A percentile compares a stretch with the other conserved stretches of the same genome.
Conservation (phyloP, 441 rosid genomes). For the Corymbia calophylla region DNA sequence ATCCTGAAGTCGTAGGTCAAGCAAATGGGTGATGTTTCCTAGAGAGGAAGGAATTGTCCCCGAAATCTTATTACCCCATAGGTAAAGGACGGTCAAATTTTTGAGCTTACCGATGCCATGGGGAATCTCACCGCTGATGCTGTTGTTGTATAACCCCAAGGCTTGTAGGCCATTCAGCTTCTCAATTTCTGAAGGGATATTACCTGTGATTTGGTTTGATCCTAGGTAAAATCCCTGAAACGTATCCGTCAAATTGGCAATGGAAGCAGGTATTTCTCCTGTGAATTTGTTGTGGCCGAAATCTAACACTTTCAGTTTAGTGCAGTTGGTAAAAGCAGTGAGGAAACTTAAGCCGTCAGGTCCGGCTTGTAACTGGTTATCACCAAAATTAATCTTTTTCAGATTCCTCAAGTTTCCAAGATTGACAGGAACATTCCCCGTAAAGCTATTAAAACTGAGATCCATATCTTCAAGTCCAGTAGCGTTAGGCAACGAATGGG, state of each 20-base stretch:
- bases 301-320: background rate
- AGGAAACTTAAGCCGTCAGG: background rate
- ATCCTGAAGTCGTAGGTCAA: background rate
- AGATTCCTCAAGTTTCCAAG: background rate
- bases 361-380: background rate
- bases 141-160: background rate
- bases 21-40: constrained; percentile 13
- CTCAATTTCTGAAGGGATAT: background rate
- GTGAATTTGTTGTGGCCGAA: background rate
- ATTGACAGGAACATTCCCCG: background rate
- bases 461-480: fast-evolving
- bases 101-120: constrained; percentile 15
- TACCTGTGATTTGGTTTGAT: background rate
- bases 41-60: constrained; percentile 34
- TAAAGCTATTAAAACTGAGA: background rate
- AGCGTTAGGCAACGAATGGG: background rate
- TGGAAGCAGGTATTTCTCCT: constrained; percentile 1
- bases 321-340: background rate
- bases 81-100: constrained; percentile 3
- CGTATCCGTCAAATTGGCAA: background rate
- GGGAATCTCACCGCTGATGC: constrained; percentile 21
- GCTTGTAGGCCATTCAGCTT: background rate
- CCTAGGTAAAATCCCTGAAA: background rate
- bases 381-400: fast-evolving
- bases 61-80: constrained; percentile 10